phyloP scores from a whole-genome alignment of 345 rosid genomes.

The Lenwebbia sp. region DNA sequence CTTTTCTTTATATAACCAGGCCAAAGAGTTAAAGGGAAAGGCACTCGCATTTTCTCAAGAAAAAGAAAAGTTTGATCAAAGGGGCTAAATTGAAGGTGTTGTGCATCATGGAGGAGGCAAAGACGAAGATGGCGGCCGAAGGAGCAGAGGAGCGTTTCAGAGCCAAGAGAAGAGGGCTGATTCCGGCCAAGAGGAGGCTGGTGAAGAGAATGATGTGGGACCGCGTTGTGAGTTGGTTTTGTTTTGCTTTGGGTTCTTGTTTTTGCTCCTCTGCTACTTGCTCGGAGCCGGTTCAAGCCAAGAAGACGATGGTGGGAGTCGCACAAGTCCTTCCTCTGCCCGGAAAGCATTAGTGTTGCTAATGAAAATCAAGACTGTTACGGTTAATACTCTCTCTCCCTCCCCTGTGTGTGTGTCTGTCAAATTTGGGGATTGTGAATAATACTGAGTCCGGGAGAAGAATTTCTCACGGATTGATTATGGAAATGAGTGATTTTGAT shows the following conservation, averaged over 20 bases:
- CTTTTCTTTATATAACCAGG: neutral
- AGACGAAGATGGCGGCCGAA: neutral
- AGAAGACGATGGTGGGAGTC: neutral
- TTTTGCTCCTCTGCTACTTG: neutral
- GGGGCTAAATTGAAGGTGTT: neutral
- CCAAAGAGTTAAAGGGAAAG: neutral
- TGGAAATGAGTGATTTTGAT: neutral
- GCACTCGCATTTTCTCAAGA: neutral
- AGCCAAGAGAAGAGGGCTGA: neutral
- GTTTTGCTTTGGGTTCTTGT: neutral
- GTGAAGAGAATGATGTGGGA: slow-evolving; percentile 5
- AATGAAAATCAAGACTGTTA: neutral
- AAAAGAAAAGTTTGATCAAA: neutral
- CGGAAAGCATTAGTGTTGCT: neutral
- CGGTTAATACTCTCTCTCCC: neutral
- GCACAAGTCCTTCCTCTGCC: neutral
- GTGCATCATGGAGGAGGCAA: neutral
- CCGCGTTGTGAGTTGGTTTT: neutral
- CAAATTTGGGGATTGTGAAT: neutral
- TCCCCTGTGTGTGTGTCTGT: neutral
- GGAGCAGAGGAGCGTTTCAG: neutral
- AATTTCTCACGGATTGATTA: neutral
- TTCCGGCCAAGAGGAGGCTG: slow-evolving; percentile 8
- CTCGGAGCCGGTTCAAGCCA: neutral
- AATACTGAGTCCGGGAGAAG: neutral